Base-by-base conservation (phyloP, 495 filamentous ascomycete species). In the Podospora bellae-mahoneyi region DNA sequence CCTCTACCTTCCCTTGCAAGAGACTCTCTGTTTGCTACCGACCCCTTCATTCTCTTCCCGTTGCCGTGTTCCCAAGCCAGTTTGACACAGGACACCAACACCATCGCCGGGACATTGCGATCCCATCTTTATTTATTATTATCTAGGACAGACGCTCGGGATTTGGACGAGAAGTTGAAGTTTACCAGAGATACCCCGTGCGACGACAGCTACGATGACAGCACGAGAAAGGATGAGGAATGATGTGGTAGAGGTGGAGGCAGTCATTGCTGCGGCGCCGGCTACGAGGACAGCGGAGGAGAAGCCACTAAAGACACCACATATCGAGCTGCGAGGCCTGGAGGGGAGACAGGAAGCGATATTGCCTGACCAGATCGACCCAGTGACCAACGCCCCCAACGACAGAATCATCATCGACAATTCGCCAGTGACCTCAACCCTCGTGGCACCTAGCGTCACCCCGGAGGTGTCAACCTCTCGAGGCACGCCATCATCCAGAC, bases 401-500 rank as follows among this genome's bases (percentile, higher is more conserved):
- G 23, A 23, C 23, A 23, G 23, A 23, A 19, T 16, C 28, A 44
- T 63, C 30, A 48, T 63, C 20, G 10, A 39, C 5, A 10, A 48
- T 23, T 23, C 23, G 23, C 23, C 1, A 23, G 23, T 23, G 23
- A 23, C 23, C 23, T 23, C 23, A 23, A 23, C 23, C 23, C 23
- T 23, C 23, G 23, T 23, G 23, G 23, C 23, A 23, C 23, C 23
- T 23, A 23, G 23, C 23, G 23, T 23, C 23, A 48, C 39, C 15
- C 39, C 39, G 13, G 39, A 13, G 9, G 39, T 48, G 39, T 10
- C 30, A 39, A 16, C 27, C 9, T 28, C 55, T 9, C 55, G 3
- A 5, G 57, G 57, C 20, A 65, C 48, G n/a, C 30, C 30, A 18
- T 26, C 58, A 6, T 19, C 32, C 16, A 63, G 69, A 64, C 68